Base-by-base conservation (phyloP, 495 filamentous ascomycete genomes). In the Talaromyces wortmannii region DNA sequence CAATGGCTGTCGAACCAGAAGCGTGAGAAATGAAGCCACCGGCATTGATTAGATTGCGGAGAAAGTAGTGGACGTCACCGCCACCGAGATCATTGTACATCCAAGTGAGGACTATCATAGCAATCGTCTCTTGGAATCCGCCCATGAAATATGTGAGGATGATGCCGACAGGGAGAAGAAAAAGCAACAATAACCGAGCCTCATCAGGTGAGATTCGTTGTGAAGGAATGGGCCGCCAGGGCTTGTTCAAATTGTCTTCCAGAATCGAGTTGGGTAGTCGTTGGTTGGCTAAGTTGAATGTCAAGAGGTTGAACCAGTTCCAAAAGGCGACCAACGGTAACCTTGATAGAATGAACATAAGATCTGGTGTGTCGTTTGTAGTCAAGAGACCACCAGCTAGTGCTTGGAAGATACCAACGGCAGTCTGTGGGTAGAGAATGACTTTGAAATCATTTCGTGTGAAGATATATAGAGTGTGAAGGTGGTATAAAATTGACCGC, bases 181-280 rank as follows among this genome's bases (percentile, higher is more conserved):
- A 32, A 0, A 80, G 59, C 29, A 83, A 42, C 1, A 69, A 42
- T 3, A 59, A 55, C 30, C 68, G 64, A 5, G 78, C 67, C 33
- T 77, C 63, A 0, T 59, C 59, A 0, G 59, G 42, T 7, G 68
- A 73, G 11, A 83, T 60, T 8, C 68, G 66, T 1, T 67, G 61
- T 0, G 63, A 59, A 0, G 78, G 79, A 4, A 86, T 65, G 0
- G 78, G 76, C 1, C 82, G 71, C 78, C 80, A 84, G 3, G 78
- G 76, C 62, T 85, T 86, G 67, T 86, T 86, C 58, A 80, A 57
- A 0, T 40, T 11, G 55, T 83, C 81, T 61, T 83, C 81, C 0
- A 59, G 46, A n/a, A 80, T 59, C 4, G 78, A 78, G 16, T 65
- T 55, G 0, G 69, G 67, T 11, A 59, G 66, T 7, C 77, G 70